phyloP scores from a whole-genome alignment of 2,329 filamentous ascomycete genomes.

The Penicillium expansum region DNA sequence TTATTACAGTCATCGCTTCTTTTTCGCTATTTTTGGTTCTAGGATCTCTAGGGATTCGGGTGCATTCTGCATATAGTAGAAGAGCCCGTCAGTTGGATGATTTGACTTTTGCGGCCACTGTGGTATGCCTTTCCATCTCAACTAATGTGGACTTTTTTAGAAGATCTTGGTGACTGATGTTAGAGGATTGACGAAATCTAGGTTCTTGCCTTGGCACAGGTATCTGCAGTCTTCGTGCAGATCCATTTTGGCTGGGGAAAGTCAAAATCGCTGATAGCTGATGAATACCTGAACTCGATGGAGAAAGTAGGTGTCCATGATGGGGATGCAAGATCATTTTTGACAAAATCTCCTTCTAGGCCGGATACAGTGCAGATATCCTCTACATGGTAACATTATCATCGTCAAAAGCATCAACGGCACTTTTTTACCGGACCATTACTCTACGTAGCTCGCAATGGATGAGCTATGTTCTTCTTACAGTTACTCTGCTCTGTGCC shows the following conservation, averaged over 20 bases:
- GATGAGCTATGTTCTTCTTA: slow-evolving; percentile 27
- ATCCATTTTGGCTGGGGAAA: slow-evolving; percentile 44
- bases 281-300: slow-evolving; percentile 19
- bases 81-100: slow-evolving; percentile 36
- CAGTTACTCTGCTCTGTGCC: slow-evolving; percentile 30
- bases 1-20: slow-evolving; percentile 42
- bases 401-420: slow-evolving; percentile 44
- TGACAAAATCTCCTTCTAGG: slow-evolving; percentile 20
- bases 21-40: slow-evolving; percentile 41
- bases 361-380: slow-evolving; percentile 41
- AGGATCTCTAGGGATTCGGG: slow-evolving; percentile 40
- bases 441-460: slow-evolving; percentile 13
- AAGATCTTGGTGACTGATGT: neutral
- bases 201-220: slow-evolving; percentile 39
- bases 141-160: neutral
- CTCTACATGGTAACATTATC: slow-evolving; percentile 42
- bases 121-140: slow-evolving; percentile 23
- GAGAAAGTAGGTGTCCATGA: slow-evolving; percentile 33
- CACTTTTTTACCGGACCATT: slow-evolving; percentile 31
- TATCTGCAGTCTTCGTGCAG: slow-evolving; percentile 38
- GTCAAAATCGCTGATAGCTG: slow-evolving; percentile 24
- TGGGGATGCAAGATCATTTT: neutral
- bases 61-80: slow-evolving; percentile 39
- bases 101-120: slow-evolving; percentile 32
- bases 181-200: slow-evolving; percentile 14